These are phyloP conservation scores for Neopestalotiopsis sp. DNA, from an alignment of 2,329 filamentous ascomycete species.

Conservation along the genomic window DNA sequence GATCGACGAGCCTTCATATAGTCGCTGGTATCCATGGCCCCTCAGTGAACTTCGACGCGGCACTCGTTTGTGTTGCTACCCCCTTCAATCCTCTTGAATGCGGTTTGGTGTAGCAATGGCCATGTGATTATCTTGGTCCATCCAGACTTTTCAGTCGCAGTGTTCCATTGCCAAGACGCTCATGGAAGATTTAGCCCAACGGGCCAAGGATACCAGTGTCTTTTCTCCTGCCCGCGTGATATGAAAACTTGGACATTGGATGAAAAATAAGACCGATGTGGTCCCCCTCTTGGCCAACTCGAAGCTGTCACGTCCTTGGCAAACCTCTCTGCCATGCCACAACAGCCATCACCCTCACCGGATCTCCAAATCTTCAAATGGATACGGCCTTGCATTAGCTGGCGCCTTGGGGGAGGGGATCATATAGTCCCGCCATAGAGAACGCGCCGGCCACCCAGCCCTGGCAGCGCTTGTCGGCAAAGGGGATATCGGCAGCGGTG, in stretches of 20 bases:
- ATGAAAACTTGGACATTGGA: not conserved
- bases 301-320: not conserved
- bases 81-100: not conserved
- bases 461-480: not conserved
- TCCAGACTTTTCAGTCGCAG: not conserved
- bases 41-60: not conserved
- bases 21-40: not conserved
- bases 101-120: not conserved
- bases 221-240: not conserved
- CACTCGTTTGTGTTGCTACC: not conserved
- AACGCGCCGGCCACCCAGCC: not conserved
- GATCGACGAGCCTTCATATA: not conserved
- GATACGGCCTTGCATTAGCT: not conserved
- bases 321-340: too few species aligned
- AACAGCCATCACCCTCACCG: not conserved
- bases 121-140: not conserved
- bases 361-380: not conserved
- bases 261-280: not conserved
- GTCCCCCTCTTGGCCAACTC: not conserved
- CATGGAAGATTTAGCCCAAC: not conserved
- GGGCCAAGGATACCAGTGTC: not conserved
- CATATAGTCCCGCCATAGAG: conserved; percentile 2
- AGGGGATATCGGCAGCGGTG: not conserved
- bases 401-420: not conserved
- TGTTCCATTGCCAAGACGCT: not conserved